Percentiles rank a stretch among this genome's conserved stretches.
Evolutionary conservation across 495 filamentous ascomycete species (phyloP).

Genomic region (Podospora appendiculata): DNA sequence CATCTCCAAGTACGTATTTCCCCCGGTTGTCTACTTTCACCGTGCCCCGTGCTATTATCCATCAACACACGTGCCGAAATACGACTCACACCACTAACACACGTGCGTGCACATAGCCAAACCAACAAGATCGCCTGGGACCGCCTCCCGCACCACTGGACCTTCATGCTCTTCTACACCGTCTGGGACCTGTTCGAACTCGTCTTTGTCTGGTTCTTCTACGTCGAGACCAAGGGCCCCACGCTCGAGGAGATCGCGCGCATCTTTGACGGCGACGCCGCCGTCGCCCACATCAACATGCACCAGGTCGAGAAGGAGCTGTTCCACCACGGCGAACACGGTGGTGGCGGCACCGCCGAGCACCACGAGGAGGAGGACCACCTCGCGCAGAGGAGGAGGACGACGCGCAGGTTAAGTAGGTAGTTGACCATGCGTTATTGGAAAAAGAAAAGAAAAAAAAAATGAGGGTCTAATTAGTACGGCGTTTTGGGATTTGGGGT

Average conservation of each 20-base stretch:
- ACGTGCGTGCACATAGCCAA: constrained; percentile 32
- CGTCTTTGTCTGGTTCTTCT: constrained; percentile 58
- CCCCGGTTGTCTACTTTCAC: neutral
- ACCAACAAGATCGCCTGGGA: constrained; percentile 56
- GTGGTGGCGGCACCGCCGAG: too few species aligned
- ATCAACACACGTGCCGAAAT: neutral
- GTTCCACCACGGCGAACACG: constrained; percentile 15
- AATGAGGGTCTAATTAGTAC: too few species aligned
- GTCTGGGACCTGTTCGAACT: constrained; percentile 52
- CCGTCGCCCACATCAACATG: constrained; percentile 43
- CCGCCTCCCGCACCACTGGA: constrained; percentile 47
- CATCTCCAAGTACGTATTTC: constrained; percentile 39
- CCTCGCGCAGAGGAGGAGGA: too few species aligned
- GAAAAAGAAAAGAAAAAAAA: too few species aligned
- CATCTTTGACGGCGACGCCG: constrained; percentile 51
- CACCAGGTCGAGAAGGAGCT: constrained; percentile 41
- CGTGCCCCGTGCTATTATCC: neutral
- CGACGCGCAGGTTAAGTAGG: too few species aligned
- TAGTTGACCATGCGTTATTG: too few species aligned
- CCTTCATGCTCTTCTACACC: constrained; percentile 57
- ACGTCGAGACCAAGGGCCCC: constrained; percentile 56
- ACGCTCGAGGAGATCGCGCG: constrained; percentile 57
- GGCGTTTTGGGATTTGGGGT: too few species aligned
- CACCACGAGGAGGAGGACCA: too few species aligned
- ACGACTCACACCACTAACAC: constrained; percentile 9